Base-by-base conservation (phyloP, 2,329 filamentous ascomycete genomes). In the Ascochyta pisi region DNA sequence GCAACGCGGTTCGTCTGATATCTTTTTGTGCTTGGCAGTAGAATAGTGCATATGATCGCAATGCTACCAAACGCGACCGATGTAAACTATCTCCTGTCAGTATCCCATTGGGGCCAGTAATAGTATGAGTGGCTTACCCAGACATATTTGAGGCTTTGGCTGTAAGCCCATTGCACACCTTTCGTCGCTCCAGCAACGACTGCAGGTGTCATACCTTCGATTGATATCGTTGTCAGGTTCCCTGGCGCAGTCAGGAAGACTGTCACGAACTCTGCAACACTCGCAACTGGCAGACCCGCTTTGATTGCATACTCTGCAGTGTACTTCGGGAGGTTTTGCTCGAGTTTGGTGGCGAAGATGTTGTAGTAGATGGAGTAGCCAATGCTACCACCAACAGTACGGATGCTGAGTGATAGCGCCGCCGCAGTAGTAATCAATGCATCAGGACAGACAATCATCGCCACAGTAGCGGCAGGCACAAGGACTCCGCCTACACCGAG, bases 341-440 rank as follows among this genome's bases (percentile, higher is more conserved):
- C 52, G 10, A 71, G 61, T 24, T 73, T 73, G 12, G 60, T 71
- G n/a, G 65, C 67, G 37, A 74, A 72, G 48, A 75, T 63, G 42
- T 73, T 73, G 57, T 71, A 71, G 62, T 74, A 76, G 50, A 75
- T 69, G 3, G 70, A 71, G 38, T 73, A 71, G 24, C 71, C 73
- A n/a, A 76, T 72, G 8, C 67, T 68, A 13, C 73, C 73, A n/a
- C 71, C 73, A 24, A 74, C 71, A 4, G 76, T 77, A 27, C 81
- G 77, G 51, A 82, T 79, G 19, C 76, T 79, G 10, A 80, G 79
- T 27, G 81, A 76, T 22, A 79, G 6, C 61, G 78, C 50, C 66
- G 79, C 69, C 0, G 68, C 69, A n/a, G 72, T 73, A 4, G 71
- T 73, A 40, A 74, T 74, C 6, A 73, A 62, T 4, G 67, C 60